phyloP scores from a whole-genome alignment of 441 rosid genomes.

The Bocquillonia castaneifolia region DNA sequence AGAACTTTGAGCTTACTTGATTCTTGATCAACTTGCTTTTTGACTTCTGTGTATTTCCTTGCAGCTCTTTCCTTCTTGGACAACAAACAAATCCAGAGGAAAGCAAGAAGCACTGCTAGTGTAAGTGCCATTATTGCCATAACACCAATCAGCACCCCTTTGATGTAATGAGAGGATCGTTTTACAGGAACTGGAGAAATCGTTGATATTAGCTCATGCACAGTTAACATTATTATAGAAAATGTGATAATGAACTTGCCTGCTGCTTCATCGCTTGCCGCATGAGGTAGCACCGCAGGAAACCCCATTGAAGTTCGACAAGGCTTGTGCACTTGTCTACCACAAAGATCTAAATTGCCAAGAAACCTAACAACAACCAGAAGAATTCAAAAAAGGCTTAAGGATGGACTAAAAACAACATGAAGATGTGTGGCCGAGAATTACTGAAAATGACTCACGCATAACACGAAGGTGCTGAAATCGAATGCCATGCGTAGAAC shows the following conservation, averaged over 20 bases:
- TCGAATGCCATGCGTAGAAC: neutral
- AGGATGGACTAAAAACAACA: neutral
- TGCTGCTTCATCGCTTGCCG: conserved; percentile 70
- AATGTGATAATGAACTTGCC: conserved; percentile 43
- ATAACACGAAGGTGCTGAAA: neutral
- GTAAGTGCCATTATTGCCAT: conserved; percentile 69
- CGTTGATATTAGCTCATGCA: conserved; percentile 5
- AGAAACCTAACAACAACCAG: conserved; percentile 45
- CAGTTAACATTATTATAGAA: neutral
- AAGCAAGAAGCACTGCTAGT: conserved; percentile 56
- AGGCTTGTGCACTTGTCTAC: conserved; percentile 81
- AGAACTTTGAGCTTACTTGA: conserved; percentile 39
- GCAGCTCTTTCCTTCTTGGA: conserved; percentile 87
- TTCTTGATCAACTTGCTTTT: conserved; percentile 67
- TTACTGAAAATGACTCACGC: neutral
- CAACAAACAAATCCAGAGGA: conserved; percentile 70
- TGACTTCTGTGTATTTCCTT: conserved; percentile 81
- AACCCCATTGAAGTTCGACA: conserved; percentile 92
- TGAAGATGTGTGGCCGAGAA: neutral
- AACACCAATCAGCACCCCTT: conserved; percentile 76
- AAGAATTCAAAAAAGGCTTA: conserved; percentile 9
- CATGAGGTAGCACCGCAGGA: conserved; percentile 92
- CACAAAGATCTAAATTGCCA: conserved; percentile 87
- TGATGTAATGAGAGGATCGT: conserved; percentile 73
- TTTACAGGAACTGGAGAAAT: conserved; percentile 50